Evolutionary conservation across 192 early-diverging fungal species (phyloP), one percentile per base, ranked within the genome.

Genomic region (Coemansia aciculifera): DNA sequence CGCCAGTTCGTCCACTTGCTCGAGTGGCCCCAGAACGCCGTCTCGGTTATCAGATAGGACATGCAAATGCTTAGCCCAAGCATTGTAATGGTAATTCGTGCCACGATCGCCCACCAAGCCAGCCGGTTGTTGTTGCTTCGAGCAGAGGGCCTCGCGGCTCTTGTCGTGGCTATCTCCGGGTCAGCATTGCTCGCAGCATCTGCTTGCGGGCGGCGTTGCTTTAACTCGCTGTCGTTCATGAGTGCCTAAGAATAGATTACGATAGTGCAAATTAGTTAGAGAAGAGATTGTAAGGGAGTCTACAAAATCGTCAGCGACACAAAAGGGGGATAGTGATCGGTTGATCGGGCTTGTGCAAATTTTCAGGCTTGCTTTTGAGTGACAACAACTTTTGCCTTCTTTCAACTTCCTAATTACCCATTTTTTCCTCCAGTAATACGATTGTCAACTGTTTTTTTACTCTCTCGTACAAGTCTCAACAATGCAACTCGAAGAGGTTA

Each of bases 401-500:
- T 48, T 9, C 19, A 10, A 3, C 46, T 21, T 48, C 9, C 5
- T 8, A 36, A 36, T 36, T 36, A 36, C 34, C 6, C 46, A 11
- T 48, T 48, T 23, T 36, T 36, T 36, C 34, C 34, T 36, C 3
- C 3, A 42, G 13, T n/a, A n/a, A 48, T 21, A 48, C 19, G 19
- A 48, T 48, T 21, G n/a, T 19, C n/a, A 21, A 23, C 46, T 48
- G 46, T 48, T 23, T 24, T 8, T 48, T 39, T 67, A 5, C 5
- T 38, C 38, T 17, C 17, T n/a, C 39, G 31, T 10, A 9, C 62
- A 27, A 46, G 23, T 10, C 39, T 32, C 40, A 56, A 69, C 51
- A 64, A 98, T 98, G 96, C 91, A 90, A 77, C 92, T 99, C 75
- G 88, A 93, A 42, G 93, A 95, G 78, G 95, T 99, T 31, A 92